Conservation (phyloP, 2,329 filamentous ascomycete genomes). For the Penicillium psychrosexuale region DNA sequence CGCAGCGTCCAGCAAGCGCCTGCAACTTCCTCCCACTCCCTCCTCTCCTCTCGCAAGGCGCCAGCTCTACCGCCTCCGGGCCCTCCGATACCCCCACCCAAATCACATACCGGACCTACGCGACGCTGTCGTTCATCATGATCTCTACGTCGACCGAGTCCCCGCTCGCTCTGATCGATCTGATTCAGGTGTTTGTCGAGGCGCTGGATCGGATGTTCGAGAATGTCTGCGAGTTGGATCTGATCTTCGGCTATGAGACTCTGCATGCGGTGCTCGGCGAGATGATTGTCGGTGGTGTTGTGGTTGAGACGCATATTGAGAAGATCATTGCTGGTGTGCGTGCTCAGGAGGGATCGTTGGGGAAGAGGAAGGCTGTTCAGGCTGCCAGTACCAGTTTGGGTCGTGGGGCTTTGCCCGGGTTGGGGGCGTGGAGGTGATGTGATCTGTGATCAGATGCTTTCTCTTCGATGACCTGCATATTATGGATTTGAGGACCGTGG, state of each 20-base stretch:
- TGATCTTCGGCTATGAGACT: conserved; percentile 99
- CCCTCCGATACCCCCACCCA: conserved; percentile 89
- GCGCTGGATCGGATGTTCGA: conserved; percentile 92
- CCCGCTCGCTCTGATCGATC: conserved; percentile 87
- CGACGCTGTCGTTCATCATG: conserved; percentile 96
- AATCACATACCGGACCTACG: conserved; percentile 96
- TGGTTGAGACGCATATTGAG: conserved; percentile 87
- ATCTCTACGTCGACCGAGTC: conserved; percentile 96
- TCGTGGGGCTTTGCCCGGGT: conserved; percentile 37
- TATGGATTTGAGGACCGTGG: background rate
- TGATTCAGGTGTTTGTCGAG: conserved; percentile 98
- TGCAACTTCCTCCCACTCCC: conserved; percentile 93
- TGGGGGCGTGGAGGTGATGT: conserved; percentile 42
- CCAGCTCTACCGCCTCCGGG: conserved; percentile 49
- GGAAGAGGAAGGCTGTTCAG: conserved; percentile 46
- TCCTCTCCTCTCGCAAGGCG: conserved; percentile 58
- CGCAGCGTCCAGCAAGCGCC: conserved; percentile 82
- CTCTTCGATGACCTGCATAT: conserved; percentile 2
- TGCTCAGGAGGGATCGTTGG: conserved; percentile 44
- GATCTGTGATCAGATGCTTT: conserved; percentile 6
- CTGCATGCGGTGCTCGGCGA: conserved; percentile 86
- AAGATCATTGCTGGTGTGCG: conserved; percentile 82
- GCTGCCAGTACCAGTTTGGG: conserved; percentile 39
- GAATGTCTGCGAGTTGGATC: conserved; percentile 95
- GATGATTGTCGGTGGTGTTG: conserved; percentile 93